Evolutionary conservation across 305 asterid species (phyloP).

Genomic region (Fraxinus floribunda): DNA sequence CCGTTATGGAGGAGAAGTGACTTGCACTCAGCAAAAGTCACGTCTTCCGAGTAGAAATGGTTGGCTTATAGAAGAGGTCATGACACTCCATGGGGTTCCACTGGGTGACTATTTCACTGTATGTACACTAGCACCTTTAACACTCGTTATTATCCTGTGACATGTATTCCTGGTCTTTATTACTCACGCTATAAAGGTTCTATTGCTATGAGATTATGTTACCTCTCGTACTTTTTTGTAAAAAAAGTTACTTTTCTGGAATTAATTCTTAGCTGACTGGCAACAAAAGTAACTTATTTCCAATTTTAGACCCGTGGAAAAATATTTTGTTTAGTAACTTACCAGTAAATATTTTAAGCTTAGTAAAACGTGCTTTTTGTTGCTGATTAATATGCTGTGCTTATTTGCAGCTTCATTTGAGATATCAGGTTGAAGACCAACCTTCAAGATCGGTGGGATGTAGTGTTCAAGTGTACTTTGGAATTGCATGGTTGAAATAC

Average conservation of each 20-base stretch:
- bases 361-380: not conserved
- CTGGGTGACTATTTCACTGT: slow-evolving; percentile 91
- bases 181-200: not conserved
- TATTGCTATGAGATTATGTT: not conserved
- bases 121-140: slow-evolving; percentile 22
- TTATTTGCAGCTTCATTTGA: slow-evolving; percentile 70
- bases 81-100: slow-evolving; percentile 94
- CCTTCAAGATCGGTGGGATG: slow-evolving; percentile 74
- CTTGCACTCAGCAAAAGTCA: slow-evolving; percentile 90
- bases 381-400: slow-evolving; percentile 1
- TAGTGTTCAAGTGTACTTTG: slow-evolving; percentile 67
- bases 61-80: slow-evolving; percentile 94
- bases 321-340: not conserved
- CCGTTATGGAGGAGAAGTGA: slow-evolving; percentile 84
- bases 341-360: not conserved
- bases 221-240: not conserved
- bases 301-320: not conserved
- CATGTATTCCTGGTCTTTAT: not conserved
- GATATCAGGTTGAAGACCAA: slow-evolving; percentile 75
- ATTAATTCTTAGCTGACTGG: not conserved
- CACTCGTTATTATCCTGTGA: not conserved
- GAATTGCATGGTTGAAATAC: slow-evolving; percentile 81
- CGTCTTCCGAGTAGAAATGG: slow-evolving; percentile 57
- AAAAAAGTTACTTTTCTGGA: not conserved
- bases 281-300: not conserved